These are phyloP conservation scores for Boletus tomentosulus DNA, from an alignment of 768 basidiomycete genomes.

Conservation along the genomic window DNA sequence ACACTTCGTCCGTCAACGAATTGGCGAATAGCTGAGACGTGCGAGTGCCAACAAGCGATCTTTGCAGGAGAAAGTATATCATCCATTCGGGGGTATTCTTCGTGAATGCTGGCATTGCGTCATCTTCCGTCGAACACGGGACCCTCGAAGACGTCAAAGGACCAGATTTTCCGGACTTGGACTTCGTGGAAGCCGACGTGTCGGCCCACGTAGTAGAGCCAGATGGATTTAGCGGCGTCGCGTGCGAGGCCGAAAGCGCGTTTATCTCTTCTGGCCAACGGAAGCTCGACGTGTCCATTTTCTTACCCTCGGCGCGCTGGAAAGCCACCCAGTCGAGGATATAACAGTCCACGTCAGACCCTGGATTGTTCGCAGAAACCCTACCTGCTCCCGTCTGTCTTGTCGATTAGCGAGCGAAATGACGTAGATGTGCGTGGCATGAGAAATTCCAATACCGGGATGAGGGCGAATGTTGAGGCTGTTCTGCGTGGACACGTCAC, in stretches of 20 bases:
- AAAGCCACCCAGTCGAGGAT: slow-evolving; percentile 43
- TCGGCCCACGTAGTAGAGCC: slow-evolving; percentile 25
- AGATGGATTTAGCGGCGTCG: slow-evolving; percentile 1
- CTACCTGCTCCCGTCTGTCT: slow-evolving; percentile 61
- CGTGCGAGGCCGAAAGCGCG: slow-evolving; percentile 14
- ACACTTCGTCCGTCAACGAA: slow-evolving; percentile 33
- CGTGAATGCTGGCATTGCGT: slow-evolving; percentile 33
- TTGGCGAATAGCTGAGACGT: slow-evolving; percentile 47
- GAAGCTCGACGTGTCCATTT: slow-evolving; percentile 13
- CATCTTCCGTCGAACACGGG: slow-evolving; percentile 11
- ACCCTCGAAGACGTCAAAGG: slow-evolving; percentile 17
- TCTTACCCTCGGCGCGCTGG: background rate
- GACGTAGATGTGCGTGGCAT: slow-evolving; percentile 42
- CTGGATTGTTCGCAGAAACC: slow-evolving; percentile 43
- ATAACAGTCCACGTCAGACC: slow-evolving; percentile 49
- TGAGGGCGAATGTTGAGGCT: background rate
- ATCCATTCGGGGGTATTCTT: slow-evolving; percentile 41
- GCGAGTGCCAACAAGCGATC: slow-evolving; percentile 72
- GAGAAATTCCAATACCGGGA: slow-evolving; percentile 35
- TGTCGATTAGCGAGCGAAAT: slow-evolving; percentile 54
- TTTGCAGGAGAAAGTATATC: slow-evolving; percentile 51
- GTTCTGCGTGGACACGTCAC: background rate
- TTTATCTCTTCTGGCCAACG: slow-evolving; percentile 17
- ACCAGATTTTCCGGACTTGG: background rate
- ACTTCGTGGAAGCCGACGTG: background rate